Evolutionary conservation across 306 rosid species (phyloP).

Genomic region (Lablab purpureus): DNA sequence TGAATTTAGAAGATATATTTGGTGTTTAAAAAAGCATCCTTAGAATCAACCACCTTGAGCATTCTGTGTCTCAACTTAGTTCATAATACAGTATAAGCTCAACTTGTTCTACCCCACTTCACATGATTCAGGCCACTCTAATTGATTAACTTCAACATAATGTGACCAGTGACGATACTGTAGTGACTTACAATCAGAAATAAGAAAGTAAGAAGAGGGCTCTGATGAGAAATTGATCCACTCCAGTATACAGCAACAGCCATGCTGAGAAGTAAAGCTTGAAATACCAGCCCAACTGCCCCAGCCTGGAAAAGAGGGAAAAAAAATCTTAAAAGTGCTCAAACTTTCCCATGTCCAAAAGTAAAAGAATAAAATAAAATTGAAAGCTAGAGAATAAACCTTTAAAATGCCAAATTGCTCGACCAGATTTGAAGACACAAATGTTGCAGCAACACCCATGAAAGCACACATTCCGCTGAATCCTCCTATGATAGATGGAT

Average conservation of each 20-base stretch:
- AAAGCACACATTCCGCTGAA: slow-evolving; percentile 92
- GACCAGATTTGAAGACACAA: slow-evolving; percentile 84
- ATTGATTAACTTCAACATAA: slow-evolving; percentile 9
- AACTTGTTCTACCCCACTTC: slow-evolving; percentile 7
- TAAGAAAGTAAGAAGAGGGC: slow-evolving; percentile 80
- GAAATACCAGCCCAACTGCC: slow-evolving; percentile 90
- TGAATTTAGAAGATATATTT: slow-evolving; percentile 16
- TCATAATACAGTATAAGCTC: slow-evolving; percentile 28
- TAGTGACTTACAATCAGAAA: slow-evolving; percentile 80
- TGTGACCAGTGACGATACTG: slow-evolving; percentile 32
- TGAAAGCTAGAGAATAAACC: slow-evolving; percentile 55
- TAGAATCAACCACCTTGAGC: slow-evolving; percentile 25
- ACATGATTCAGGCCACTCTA: slow-evolving; percentile 1
- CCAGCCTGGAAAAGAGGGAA: slow-evolving; percentile 76
- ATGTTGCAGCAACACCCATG: slow-evolving; percentile 98
- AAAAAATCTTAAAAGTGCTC: slow-evolving; percentile 6
- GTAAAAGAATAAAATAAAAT: background rate
- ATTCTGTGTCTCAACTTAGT: slow-evolving; percentile 23
- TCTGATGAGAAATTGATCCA: slow-evolving; percentile 73
- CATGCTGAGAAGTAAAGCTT: slow-evolving; percentile 86
- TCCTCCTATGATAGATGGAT: slow-evolving; percentile 88
- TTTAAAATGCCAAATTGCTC: slow-evolving; percentile 82
- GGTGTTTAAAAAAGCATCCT: slow-evolving; percentile 4
- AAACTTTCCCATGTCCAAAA: background rate
- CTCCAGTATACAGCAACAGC: slow-evolving; percentile 90